phyloP scores from a whole-genome alignment of 495 filamentous ascomycete genomes.

The Lindgomyces ingoldianus region DNA sequence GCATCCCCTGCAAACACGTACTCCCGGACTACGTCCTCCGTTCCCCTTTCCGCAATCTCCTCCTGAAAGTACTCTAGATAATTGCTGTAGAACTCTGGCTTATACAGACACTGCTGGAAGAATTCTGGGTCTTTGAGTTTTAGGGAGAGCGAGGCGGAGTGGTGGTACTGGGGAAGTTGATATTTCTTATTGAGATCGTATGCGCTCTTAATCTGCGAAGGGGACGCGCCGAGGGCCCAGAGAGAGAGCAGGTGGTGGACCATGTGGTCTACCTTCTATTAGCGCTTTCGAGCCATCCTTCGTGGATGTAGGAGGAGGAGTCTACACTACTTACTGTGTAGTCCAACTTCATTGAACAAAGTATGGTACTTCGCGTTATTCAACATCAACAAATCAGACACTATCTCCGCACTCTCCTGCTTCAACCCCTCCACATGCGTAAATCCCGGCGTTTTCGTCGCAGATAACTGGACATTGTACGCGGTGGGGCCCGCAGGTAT shows the following conservation, averaged over 20 bases:
- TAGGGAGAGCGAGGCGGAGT: no score
- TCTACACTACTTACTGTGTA: not conserved
- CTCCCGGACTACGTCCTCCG: slow-evolving; percentile 1
- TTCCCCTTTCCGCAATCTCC: slow-evolving; percentile 1
- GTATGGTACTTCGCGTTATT: not conserved
- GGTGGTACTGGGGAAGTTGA: not conserved
- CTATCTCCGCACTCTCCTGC: not conserved
- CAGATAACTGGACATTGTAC: not conserved
- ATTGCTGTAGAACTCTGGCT: not conserved
- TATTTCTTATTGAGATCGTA: slow-evolving; percentile 5
- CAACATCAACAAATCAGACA: not conserved
- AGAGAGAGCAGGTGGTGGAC: slow-evolving; percentile 15
- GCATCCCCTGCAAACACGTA: slow-evolving; percentile 16
- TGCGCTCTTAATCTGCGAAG: not conserved
- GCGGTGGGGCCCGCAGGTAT: not conserved
- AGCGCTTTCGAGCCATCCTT: not conserved
- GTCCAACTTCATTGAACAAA: not conserved
- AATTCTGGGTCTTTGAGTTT: not conserved
- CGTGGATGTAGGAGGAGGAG: not conserved
- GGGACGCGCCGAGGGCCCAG: slow-evolving; percentile 4
- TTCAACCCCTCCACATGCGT: not conserved
- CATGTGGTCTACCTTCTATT: slow-evolving; percentile 1
- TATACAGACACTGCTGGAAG: not conserved
- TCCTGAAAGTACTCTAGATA: slow-evolving; percentile 11
- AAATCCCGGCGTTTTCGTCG: not conserved